Evolutionary conservation across 257 asterid genomes (phyloP).

Genomic region (Solanum lycopersicoides): DNA sequence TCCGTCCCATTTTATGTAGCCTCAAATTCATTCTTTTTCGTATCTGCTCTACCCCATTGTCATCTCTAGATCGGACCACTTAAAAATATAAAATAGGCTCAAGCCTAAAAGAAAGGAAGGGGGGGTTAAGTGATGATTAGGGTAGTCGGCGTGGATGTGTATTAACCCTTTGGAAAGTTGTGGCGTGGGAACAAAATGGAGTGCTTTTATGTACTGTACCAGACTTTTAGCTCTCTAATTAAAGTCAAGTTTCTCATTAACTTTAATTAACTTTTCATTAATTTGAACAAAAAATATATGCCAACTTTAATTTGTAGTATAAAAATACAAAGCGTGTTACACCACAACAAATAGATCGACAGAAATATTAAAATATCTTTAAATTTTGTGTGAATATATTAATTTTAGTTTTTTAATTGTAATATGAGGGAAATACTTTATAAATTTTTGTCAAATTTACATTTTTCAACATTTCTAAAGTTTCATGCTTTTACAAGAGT

Average conservation of each 20-base stretch:
- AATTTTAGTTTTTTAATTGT: accelerated
- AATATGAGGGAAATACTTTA: too few relatives aligned
- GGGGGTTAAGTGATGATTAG: neutral
- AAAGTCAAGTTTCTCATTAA: neutral
- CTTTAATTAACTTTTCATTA: neutral
- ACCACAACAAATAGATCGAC: neutral
- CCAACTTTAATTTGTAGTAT: neutral
- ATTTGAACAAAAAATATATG: neutral
- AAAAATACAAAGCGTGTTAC: neutral
- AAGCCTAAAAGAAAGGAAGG: neutral
- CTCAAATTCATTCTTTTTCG: too few relatives aligned
- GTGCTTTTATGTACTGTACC: neutral
- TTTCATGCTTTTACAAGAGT: accelerated
- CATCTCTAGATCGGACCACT: neutral
- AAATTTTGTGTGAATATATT: neutral
- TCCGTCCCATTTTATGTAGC: accelerated
- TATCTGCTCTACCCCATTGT: too few relatives aligned
- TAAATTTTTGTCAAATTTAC: neutral
- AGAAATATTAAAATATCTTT: too few relatives aligned
- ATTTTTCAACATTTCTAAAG: too few relatives aligned
- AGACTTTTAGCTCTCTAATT: neutral
- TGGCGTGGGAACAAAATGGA: conserved; percentile 1
- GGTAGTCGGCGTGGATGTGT: neutral
- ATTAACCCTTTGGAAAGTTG: neutral
- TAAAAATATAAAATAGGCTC: neutral